Conservation (phyloP, 108 stramenopile species). For the Epithemia pelagica region DNA sequence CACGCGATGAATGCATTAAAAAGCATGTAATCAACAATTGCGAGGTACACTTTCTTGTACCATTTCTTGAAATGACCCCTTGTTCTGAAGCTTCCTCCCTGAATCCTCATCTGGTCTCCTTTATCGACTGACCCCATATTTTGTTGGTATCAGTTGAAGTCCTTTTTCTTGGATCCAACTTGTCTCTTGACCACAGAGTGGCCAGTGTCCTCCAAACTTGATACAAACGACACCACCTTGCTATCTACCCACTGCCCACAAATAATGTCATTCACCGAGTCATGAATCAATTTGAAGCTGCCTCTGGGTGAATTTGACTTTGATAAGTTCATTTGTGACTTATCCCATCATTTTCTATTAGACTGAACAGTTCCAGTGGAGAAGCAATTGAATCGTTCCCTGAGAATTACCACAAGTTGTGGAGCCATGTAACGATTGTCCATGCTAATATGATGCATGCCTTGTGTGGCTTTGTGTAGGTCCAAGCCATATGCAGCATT, state of each 20-base stretch:
- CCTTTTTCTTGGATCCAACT: not conserved
- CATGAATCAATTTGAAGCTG: not conserved
- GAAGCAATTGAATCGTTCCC: conserved; percentile 1
- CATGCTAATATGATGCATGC: not conserved
- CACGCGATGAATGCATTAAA: not conserved
- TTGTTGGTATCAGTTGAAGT: not conserved
- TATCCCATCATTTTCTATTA: not conserved
- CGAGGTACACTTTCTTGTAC: not conserved
- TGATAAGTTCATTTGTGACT: not conserved
- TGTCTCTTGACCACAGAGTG: not conserved
- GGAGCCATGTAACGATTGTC: not conserved
- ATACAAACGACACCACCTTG: conserved; percentile 11
- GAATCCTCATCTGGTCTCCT: not conserved
- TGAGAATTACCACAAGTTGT: not conserved
- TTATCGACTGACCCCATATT: not conserved
- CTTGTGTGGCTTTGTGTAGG: not conserved
- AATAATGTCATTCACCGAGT: not conserved
- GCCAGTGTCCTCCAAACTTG: not conserved
- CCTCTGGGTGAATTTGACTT: conserved; percentile 1
- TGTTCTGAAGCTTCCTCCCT: not conserved
- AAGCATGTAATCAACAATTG: not conserved
- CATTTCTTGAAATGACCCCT: not conserved
- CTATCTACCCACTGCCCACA: conserved; percentile 11
- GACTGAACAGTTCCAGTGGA: not conserved
- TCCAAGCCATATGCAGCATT: not conserved